phyloP scores from a whole-genome alignment of 208 protist species.

The Acanthamoeba rhysodes region DNA sequence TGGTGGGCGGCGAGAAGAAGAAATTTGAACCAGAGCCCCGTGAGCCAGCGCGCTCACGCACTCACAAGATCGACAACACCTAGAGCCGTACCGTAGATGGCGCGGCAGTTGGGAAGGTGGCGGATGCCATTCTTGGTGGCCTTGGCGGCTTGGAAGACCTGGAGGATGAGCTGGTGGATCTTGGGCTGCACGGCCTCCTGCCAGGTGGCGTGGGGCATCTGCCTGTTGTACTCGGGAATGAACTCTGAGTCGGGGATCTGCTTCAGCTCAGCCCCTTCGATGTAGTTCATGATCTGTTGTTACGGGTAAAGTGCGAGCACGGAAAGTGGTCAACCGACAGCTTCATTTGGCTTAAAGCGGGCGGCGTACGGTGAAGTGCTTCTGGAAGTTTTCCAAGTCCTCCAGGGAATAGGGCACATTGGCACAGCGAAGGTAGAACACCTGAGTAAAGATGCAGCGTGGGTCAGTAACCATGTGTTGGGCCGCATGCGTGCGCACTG shows the following conservation, averaged over 20 bases:
- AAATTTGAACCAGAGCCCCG: neutral
- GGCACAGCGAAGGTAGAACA: slow-evolving; percentile 50
- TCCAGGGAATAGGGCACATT: slow-evolving; percentile 40
- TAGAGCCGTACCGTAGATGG: slow-evolving; percentile 1
- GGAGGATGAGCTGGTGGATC: slow-evolving; percentile 35
- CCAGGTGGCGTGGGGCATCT: slow-evolving; percentile 9
- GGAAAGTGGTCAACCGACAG: neutral
- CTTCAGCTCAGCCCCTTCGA: slow-evolving; percentile 33
- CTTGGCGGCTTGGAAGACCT: slow-evolving; percentile 47
- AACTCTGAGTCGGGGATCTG: slow-evolving; percentile 27
- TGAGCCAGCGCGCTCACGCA: neutral
- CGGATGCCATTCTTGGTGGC: slow-evolving; percentile 4
- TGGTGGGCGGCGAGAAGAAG: neutral
- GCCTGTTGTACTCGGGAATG: slow-evolving; percentile 28
- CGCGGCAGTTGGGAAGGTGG: slow-evolving; percentile 39
- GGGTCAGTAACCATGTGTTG: neutral
- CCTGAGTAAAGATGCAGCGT: neutral
- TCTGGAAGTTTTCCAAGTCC: slow-evolving; percentile 53
- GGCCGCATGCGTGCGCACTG: neutral
- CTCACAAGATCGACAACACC: neutral
- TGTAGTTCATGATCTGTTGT: slow-evolving; percentile 56
- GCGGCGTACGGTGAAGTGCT: slow-evolving; percentile 49
- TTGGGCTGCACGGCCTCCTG: slow-evolving; percentile 68
- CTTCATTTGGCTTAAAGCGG: too few species aligned
- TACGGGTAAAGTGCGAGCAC: neutral